Conservation (phyloP, 306 rosid species). For the Acacia melanoxylon region DNA sequence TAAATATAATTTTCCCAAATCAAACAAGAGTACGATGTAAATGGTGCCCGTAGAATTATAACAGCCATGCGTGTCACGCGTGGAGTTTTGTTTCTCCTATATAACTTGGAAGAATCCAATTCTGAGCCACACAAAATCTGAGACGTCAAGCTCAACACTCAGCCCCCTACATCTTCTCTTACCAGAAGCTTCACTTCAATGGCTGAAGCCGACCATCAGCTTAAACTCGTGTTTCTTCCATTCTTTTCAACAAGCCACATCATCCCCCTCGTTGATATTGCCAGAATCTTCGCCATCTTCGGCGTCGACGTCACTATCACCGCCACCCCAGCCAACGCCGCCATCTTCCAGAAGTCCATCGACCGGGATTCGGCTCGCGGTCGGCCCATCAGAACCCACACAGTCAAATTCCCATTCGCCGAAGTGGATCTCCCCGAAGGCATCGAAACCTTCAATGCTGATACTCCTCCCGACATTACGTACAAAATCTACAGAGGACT, state of each 20-base stretch:
- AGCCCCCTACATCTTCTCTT: background rate
- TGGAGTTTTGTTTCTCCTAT: too few relatives aligned
- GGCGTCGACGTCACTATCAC: constrained; percentile 36
- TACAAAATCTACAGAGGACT: constrained; percentile 25
- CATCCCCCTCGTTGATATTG: constrained; percentile 46
- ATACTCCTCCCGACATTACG: constrained; percentile 4
- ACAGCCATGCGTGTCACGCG: too few relatives aligned
- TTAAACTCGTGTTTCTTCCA: constrained; percentile 41
- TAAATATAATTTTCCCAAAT: too few relatives aligned
- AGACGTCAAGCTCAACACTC: too few relatives aligned
- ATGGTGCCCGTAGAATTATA: too few relatives aligned
- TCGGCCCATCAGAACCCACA: constrained; percentile 32
- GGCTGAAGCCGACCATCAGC: background rate
- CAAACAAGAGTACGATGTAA: too few relatives aligned
- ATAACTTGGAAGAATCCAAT: too few relatives aligned
- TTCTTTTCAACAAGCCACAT: constrained; percentile 44
- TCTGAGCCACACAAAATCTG: background rate
- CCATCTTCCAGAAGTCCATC: constrained; percentile 41
- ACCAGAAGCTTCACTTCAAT: background rate
- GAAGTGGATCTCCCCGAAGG: constrained; percentile 38
- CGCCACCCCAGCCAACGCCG: constrained; percentile 39
- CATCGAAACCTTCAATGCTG: constrained; percentile 30
- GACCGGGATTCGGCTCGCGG: constrained; percentile 35
- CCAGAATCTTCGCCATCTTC: constrained; percentile 41
- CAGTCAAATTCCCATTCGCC: constrained; percentile 29